Evolutionary conservation across 441 rosid genomes (phyloP).

Genomic region (Adansonia rubrostipa): DNA sequence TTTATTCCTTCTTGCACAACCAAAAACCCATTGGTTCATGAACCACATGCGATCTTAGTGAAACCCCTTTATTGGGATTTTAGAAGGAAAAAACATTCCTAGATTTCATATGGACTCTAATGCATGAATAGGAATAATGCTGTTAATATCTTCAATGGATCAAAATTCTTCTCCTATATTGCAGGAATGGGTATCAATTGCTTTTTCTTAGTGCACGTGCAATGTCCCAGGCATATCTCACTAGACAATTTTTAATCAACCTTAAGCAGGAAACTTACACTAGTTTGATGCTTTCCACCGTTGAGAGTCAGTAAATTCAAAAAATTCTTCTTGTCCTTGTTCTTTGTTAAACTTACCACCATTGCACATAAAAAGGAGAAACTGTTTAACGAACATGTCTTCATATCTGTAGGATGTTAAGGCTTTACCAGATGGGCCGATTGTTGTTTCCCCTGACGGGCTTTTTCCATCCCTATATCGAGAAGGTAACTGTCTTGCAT

Average conservation of each 20-base stretch:
- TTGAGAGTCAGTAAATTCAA: slow-evolving; percentile 17
- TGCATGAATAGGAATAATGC: background rate
- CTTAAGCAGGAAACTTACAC: slow-evolving; percentile 75
- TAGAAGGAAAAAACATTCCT: slow-evolving; percentile 3
- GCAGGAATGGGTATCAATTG: slow-evolving; percentile 97
- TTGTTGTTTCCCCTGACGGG: slow-evolving; percentile 97
- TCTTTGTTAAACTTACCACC: slow-evolving; percentile 4
- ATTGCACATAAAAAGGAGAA: background rate
- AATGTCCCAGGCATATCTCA: slow-evolving; percentile 85
- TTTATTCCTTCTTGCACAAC: background rate
- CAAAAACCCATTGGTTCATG: background rate
- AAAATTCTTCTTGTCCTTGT: background rate
- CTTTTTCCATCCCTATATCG: slow-evolving; percentile 88
- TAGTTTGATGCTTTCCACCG: slow-evolving; percentile 12
- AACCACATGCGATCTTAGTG: background rate
- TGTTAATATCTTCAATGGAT: slow-evolving; percentile 11
- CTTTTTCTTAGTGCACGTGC: slow-evolving; percentile 97
- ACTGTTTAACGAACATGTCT: slow-evolving; percentile 12
- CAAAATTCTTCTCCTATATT: slow-evolving; percentile 27
- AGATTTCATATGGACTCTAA: slow-evolving; percentile 5
- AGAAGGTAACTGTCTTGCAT: slow-evolving; percentile 63
- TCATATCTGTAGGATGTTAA: slow-evolving; percentile 72
- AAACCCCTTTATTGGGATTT: background rate
- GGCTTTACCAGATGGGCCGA: slow-evolving; percentile 95
- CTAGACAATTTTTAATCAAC: slow-evolving; percentile 81